Percentiles rank a stretch among this genome's conserved stretches.
Conservation (phyloP, 345 rosid genomes). For the Streptanthus diversifolius region DNA sequence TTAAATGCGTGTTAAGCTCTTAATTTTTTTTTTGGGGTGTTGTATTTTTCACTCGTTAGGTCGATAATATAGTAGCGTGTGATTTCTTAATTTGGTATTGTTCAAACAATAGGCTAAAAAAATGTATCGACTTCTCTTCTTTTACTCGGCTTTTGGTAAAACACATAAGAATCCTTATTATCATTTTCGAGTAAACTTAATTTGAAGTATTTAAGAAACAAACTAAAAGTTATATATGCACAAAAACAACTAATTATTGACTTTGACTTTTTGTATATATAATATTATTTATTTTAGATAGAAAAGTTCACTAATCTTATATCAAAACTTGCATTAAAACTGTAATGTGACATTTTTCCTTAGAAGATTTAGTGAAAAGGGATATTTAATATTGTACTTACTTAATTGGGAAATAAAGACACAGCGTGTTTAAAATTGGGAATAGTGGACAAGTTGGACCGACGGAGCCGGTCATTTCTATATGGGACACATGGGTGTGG, state of each 20-base stretch:
- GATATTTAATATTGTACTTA: background rate
- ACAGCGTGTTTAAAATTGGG: background rate
- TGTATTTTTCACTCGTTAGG: constrained; percentile 26
- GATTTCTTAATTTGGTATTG: constrained; percentile 34
- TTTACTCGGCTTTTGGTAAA: background rate
- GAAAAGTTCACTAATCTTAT: background rate
- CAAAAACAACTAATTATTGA: background rate
- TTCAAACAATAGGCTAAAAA: constrained; percentile 22
- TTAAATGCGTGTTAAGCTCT: constrained; percentile 60
- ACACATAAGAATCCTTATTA: background rate
- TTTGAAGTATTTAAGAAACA: too few relatives aligned
- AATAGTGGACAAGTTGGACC: constrained; percentile 48
- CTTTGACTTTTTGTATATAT: background rate
- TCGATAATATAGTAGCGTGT: constrained; percentile 36
- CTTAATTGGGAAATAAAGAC: background rate
- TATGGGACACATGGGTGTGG: constrained; percentile 47
- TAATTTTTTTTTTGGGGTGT: constrained; percentile 28
- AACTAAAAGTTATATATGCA: background rate
- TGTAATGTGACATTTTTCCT: background rate
- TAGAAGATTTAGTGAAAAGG: background rate
- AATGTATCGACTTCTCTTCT: constrained; percentile 12
- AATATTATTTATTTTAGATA: background rate
- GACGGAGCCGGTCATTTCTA: constrained; percentile 36
- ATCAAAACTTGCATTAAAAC: background rate
- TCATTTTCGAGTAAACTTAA: too few relatives aligned